Base-by-base conservation (phyloP, 306 rosid genomes). In the Astragalus membranaceus region DNA sequence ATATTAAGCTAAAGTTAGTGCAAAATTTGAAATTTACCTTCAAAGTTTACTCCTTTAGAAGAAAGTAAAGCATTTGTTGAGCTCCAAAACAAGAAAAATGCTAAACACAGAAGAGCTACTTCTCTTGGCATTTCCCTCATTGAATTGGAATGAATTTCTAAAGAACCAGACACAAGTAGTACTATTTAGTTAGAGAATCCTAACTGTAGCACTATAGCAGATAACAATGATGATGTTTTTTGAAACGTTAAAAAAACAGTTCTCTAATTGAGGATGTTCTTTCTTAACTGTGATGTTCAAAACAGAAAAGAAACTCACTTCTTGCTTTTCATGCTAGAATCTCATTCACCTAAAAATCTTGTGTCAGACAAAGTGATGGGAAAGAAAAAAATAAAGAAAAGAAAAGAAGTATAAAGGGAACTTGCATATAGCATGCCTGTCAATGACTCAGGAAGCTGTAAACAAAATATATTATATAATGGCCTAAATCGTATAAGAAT, bases 21-120 rank as follows among this genome's bases (percentile, higher is more conserved):
- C 6, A 64, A 39, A 14, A 0, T 55, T 77, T 47, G 16, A 51
- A 42, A 17, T 53, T 77, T 85, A 94, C 96, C 98, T 88, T 94
- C 98, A 77, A 82, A 94, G 96, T 94, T 94, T 8, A 90, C 98
- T 41, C 98, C 98, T 88, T 94, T 94, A 11, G 97, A 85, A 72
- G 96, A 90, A 43, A 94, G 96, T 78, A 90, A 68, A 54, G 87
- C 96, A 88, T 73, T 72, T 73, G 84, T 75, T 69, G 77, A 76
- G 67, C 75, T 67, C 86, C 77, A 88, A 50, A 77, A 65, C 81
- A 49, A 85, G 60, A 90, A 61, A 37, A 88, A 75, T 59, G 77
- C 69, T 75, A 83, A 80, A 84, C 82, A 83, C 9, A 87, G 80
- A 85, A 39, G 77, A 77, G 69, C 77, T 69, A 63, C 80, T 57